Evolutionary conservation across 2,329 filamentous ascomycete genomes (phyloP).

Genomic region (Fusarium musae): DNA sequence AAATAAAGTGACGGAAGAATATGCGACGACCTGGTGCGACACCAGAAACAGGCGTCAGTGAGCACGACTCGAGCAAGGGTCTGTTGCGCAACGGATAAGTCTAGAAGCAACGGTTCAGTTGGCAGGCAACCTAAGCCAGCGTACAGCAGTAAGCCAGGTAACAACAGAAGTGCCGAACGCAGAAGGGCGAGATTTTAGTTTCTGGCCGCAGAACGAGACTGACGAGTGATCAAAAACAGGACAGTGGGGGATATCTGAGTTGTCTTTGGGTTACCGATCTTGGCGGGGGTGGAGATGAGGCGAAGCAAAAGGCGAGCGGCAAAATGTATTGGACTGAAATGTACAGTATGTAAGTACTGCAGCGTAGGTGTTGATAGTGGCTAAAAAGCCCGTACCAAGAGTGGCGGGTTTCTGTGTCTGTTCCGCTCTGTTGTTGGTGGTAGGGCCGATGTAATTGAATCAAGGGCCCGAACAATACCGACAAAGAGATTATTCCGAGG

Average conservation of each 20-base stretch:
- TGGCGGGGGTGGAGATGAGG: conserved; percentile 38
- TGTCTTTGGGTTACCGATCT: conserved; percentile 30
- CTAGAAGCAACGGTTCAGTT: conserved; percentile 32
- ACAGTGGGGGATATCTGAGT: conserved; percentile 33
- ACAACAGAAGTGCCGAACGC: conserved; percentile 24
- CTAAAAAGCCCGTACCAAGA: conserved; percentile 21
- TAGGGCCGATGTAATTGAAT: neutral
- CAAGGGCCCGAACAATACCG: conserved; percentile 12
- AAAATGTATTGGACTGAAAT: conserved; percentile 5
- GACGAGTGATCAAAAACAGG: conserved; percentile 26
- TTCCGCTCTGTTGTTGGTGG: conserved; percentile 24
- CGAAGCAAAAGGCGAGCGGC: conserved; percentile 22
- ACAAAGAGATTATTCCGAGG: conserved; percentile 14
- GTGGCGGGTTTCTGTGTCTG: conserved; percentile 19
- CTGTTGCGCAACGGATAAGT: conserved; percentile 36
- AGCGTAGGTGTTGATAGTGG: conserved; percentile 25
- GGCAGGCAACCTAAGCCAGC: conserved; percentile 26
- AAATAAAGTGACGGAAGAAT: conserved; percentile 18
- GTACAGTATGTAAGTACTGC: neutral
- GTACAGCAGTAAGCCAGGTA: conserved; percentile 33
- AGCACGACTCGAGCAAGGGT: conserved; percentile 36
- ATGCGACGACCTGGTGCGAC: conserved; percentile 32
- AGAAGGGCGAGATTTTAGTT: conserved; percentile 13
- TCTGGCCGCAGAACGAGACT: conserved; percentile 15
- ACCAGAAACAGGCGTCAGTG: conserved; percentile 19